Evolutionary conservation across 805 yeast genomes (phyloP).

Genomic region (Helenozyma rhizophorensis): DNA sequence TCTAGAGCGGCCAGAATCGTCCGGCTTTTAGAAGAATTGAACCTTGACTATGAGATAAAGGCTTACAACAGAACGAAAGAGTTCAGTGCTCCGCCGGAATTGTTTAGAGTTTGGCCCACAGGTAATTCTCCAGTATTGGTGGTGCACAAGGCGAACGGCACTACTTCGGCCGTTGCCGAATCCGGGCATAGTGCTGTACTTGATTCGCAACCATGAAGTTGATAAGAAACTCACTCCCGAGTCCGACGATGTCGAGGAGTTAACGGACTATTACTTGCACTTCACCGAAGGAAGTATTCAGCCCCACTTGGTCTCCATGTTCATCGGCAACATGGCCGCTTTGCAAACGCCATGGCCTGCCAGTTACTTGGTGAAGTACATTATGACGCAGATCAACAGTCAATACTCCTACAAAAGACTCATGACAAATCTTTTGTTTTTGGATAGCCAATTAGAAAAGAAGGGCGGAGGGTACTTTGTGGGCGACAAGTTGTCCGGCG

Average conservation of each 20-base stretch:
- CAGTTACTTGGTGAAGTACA: slow-evolving; percentile 17
- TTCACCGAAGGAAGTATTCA: slow-evolving; percentile 24
- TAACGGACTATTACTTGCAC: slow-evolving; percentile 22
- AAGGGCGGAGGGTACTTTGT: slow-evolving; percentile 35
- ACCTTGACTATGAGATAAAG: slow-evolving; percentile 30
- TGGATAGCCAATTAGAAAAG: slow-evolving; percentile 25
- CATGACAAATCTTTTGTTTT: slow-evolving; percentile 20
- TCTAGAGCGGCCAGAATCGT: slow-evolving; percentile 36
- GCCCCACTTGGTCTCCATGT: slow-evolving; percentile 18
- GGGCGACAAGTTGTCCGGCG: slow-evolving; percentile 33
- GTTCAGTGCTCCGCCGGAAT: slow-evolving; percentile 31
- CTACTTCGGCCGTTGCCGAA: slow-evolving; percentile 42
- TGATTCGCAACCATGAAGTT: slow-evolving; percentile 47
- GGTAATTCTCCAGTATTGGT: slow-evolving; percentile 32
- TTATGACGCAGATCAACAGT: slow-evolving; percentile 21
- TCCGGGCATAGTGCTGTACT: slow-evolving; percentile 54
- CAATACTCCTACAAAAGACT: slow-evolving; percentile 25
- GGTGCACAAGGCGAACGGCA: slow-evolving; percentile 9
- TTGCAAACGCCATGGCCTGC: slow-evolving; percentile 25
- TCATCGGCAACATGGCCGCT: slow-evolving; percentile 23
- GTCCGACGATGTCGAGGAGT: slow-evolving; percentile 27
- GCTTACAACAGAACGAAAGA: slow-evolving; percentile 21
- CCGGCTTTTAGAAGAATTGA: slow-evolving; percentile 35
- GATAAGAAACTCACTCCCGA: slow-evolving; percentile 34
- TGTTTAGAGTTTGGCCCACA: slow-evolving; percentile 29